Evolutionary conservation across 345 rosid genomes (phyloP), one percentile per base, ranked within the genome.

Genomic region (Mercurialis annua): DNA sequence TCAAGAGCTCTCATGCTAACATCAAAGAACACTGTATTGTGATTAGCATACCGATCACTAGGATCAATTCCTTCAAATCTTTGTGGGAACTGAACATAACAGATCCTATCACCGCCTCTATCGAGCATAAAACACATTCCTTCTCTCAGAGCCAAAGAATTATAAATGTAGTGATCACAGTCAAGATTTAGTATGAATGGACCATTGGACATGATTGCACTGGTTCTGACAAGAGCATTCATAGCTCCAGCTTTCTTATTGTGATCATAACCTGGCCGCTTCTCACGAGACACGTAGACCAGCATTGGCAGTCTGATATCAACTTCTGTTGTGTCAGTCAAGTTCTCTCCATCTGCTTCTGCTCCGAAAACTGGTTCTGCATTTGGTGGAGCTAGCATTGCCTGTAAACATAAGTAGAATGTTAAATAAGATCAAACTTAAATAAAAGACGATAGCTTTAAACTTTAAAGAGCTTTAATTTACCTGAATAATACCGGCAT

Each of bases 401-500:
- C 95, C 95, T 86, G 82, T 36, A 67, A 48, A 16, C 0, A 17
- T 55, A 43, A 15, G 2, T 38, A 59, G 15, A 58, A 10, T 31
- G 40, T 64, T 21, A 62, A 40, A 9, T 40, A 1, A 40, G 11
- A 8, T 40, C 44, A 1, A 3, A 40, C 44, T 1, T 8, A 40
- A 40, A 40, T 2, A 10, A 40, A 2, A 7, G n/a, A n/a, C n/a
- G n/a, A n/a, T n/a, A n/a, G n/a, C n/a, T n/a, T n/a, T n/a, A n/a
- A n/a, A n/a, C n/a, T n/a, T n/a, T n/a, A 23, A 65, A 31, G 18
- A 18, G 55, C n/a, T 42, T 53, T 18, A 72, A 38, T 53, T n/a
- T 82, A 83, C 96, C 89, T 90, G 91, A 69, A 90, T 85, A 72
- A 90, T 80, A 36, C 88, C 96, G 36, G 96, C 90, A 68, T 87